Evolutionary conservation across 331 rosid genomes (phyloP), one percentile per base, ranked within the genome.

Genomic region (Saraca asoca): DNA sequence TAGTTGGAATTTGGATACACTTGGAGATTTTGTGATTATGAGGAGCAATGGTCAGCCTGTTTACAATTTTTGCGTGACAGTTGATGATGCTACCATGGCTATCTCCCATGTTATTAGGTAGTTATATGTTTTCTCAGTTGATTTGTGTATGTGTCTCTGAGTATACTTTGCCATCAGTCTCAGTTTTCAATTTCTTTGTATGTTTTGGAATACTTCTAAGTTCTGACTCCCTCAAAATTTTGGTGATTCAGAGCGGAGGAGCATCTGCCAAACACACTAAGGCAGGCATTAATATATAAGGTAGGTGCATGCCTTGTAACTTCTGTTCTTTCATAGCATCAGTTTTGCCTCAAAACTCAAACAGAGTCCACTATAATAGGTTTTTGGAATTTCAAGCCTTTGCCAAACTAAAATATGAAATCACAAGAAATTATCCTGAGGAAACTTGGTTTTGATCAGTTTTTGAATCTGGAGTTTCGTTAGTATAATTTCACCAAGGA

Each of bases 21-120:
- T 90, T 65, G 97, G 97, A 79, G 95, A 91, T 86, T 91, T 91
- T 85, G 99, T 94, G 43, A 80, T 94, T 37, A 90, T 94, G 99
- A 84, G 99, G 81, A 94, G 97, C 84, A 94, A 90, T 55, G 99
- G 99, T 59, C 96, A 86, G 58, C 99, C 99, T 15, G 95, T 94
- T 71, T 94, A 94, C 79, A 90, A 94, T 79, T 94, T 94, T 74
- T 94, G 97, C 51, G 99, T 94, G 56, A 90, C 99, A 0, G 95
- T 94, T 41, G 99, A 94, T 81, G 99, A 94, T 86, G 99, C 97
- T 11, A 83, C 91, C 78, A 90, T 94, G 99, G 92, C 96, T 58
- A 94, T 94, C 72, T 94, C 99, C 66, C 99, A 94, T 71, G 97
- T 94, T 62, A 88, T 94, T 58, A 84, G 98, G 98, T 94, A 85